Percentiles rank a stretch among this genome's conserved stretches.
phyloP scores from a whole-genome alignment of 306 rosid species.

The Citrullus amarus region DNA sequence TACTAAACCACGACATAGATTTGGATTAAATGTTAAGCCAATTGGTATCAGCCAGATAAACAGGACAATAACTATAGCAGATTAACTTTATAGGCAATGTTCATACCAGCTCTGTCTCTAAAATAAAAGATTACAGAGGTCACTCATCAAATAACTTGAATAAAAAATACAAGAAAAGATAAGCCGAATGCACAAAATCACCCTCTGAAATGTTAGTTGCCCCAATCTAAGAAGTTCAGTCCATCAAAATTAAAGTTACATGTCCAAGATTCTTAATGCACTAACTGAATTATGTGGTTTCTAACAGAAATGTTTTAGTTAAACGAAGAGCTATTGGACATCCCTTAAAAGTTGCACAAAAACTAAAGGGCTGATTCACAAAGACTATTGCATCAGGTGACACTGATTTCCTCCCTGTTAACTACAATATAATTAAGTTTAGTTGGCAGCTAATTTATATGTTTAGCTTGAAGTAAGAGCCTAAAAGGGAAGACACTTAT shows the following conservation, averaged over 20 bases:
- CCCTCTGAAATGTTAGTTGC: background rate
- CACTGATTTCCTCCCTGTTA: background rate
- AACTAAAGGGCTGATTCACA: background rate
- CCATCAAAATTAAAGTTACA: background rate
- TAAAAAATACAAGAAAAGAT: background rate
- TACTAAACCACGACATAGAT: background rate
- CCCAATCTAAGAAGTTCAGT: background rate
- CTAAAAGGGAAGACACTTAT: background rate
- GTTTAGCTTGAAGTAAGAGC: background rate
- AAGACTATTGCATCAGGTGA: background rate
- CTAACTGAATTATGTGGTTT: background rate
- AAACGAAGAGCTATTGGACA: background rate
- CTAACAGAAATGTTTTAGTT: background rate
- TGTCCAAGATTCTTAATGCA: background rate
- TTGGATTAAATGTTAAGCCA: background rate
- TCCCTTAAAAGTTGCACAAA: background rate
- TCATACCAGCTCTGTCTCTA: background rate
- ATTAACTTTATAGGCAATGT: background rate
- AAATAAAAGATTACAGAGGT: background rate
- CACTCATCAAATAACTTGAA: too few relatives aligned
- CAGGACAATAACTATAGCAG: too few relatives aligned
- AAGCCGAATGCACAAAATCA: background rate
- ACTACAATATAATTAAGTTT: background rate
- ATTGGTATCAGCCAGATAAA: background rate
- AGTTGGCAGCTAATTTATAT: background rate